Conservation (phyloP, 805 yeast genomes). For the Wickerhamiella qilinensis region DNA sequence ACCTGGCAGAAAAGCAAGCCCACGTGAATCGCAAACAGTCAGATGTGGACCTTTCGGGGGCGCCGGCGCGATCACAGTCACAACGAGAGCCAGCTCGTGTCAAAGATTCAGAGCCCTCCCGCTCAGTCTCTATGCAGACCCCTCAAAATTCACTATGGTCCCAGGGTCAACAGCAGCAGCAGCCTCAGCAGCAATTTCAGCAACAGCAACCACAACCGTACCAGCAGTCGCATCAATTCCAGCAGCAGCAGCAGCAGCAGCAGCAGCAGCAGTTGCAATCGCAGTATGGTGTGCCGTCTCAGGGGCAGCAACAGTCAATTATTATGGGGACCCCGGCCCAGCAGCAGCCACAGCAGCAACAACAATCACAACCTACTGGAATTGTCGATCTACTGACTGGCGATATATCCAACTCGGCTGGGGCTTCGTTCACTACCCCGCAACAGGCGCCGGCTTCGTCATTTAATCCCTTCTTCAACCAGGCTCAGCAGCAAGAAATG, state of each 20-base stretch:
- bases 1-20: slow-evolving; percentile 46
- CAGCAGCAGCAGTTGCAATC: slow-evolving; percentile 16
- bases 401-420: neutral
- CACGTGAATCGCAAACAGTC: slow-evolving; percentile 13
- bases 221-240: slow-evolving; percentile 17
- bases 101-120: too few relatives aligned
- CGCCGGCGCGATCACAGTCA: slow-evolving; percentile 7
- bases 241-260: slow-evolving; percentile 12
- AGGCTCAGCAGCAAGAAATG: slow-evolving; percentile 1
- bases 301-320: slow-evolving; percentile 12
- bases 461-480: slow-evolving; percentile 1
- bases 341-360: neutral
- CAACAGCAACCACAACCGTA: slow-evolving; percentile 15
- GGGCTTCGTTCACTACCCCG: neutral
- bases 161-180: slow-evolving; percentile 2
- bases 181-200: slow-evolving; percentile 1
- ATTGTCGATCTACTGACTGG: slow-evolving; percentile 4
- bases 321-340: neutral
- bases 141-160: neutral
- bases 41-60: neutral
- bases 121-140: too few relatives aligned
- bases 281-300: slow-evolving; percentile 14
- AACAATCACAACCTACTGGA: neutral
- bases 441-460: neutral
- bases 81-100: slow-evolving; percentile 6